Evolutionary conservation across 768 basidiomycete species (phyloP).

Genomic region (Austroboletus eburneus): DNA sequence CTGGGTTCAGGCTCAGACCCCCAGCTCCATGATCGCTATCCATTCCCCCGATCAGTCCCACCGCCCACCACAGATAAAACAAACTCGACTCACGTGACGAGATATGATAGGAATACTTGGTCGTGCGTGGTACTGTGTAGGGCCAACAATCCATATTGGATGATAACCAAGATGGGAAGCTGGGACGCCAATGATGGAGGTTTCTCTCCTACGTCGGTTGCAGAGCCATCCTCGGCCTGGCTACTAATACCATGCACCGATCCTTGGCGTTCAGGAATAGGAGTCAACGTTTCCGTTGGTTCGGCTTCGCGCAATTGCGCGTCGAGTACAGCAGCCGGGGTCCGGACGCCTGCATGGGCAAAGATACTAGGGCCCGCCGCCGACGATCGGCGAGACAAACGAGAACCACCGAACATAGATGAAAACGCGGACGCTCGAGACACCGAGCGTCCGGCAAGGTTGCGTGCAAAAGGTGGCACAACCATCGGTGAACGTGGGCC

Average conservation of each 20-base stretch:
- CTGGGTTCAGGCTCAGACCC: conserved; percentile 88
- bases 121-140: conserved; percentile 88
- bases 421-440: conserved; percentile 25
- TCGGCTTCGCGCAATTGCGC: conserved; percentile 55
- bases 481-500: conserved; percentile 23
- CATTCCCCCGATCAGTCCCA: conserved; percentile 1
- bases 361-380: conserved; percentile 71
- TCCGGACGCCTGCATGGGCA: conserved; percentile 74
- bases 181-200: conserved; percentile 65
- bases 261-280: conserved; percentile 49
- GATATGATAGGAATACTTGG: conserved; percentile 88
- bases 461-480: conserved; percentile 23
- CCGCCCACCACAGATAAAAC: neutral
- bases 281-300: conserved; percentile 37
- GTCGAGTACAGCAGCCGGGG: conserved; percentile 71
- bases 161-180: conserved; percentile 78
- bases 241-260: conserved; percentile 22
- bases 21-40: conserved; percentile 74
- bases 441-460: conserved; percentile 33
- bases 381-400: conserved; percentile 48
- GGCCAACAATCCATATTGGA: conserved; percentile 88
- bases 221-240: conserved; percentile 23
- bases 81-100: conserved; percentile 43
- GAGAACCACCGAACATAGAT: conserved; percentile 31
- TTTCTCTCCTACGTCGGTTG: conserved; percentile 46